Percentiles rank a stretch among this genome's conserved stretches.
Evolutionary conservation across 768 basidiomycete genomes (phyloP).

Genomic region (Lentinula edodes): DNA sequence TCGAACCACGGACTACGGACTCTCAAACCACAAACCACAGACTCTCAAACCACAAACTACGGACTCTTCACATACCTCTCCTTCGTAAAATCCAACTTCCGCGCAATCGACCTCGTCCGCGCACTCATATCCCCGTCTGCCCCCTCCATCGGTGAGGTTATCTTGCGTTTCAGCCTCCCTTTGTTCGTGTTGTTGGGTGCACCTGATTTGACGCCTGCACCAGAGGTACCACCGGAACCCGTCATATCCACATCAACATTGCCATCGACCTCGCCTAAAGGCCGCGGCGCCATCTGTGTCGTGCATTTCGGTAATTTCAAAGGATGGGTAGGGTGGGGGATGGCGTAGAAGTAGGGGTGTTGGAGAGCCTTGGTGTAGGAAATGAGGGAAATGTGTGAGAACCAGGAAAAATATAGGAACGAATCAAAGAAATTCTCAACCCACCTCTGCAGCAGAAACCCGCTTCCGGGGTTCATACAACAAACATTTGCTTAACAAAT

Average conservation of each 20-base stretch:
- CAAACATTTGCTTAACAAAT: conserved; percentile 74
- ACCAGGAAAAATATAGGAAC: too few species aligned
- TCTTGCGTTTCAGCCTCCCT: conserved; percentile 61
- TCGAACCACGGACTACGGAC: too few species aligned
- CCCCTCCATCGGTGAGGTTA: conserved; percentile 49
- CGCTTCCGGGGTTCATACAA: conserved; percentile 83
- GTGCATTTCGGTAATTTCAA: conserved; percentile 80
- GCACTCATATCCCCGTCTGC: conserved; percentile 12
- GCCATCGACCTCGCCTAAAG: conserved; percentile 75
- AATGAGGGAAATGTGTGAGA: too few species aligned
- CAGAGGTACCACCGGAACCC: too few species aligned
- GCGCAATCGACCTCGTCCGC: conserved; percentile 53
- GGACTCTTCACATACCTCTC: conserved; percentile 28
- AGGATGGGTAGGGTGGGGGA: conserved; percentile 85
- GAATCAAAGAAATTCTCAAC: conserved; percentile 12
- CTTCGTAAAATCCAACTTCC: conserved; percentile 68
- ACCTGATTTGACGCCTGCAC: too few species aligned
- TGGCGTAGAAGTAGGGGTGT: conserved; percentile 83
- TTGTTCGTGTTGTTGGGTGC: conserved; percentile 35
- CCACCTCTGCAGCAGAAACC: conserved; percentile 72
- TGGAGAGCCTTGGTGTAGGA: conserved; percentile 75
- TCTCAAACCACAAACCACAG: too few species aligned
- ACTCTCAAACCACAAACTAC: too few species aligned
- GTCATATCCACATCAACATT: conserved; percentile 45
- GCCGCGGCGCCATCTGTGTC: conserved; percentile 37